Conservation (phyloP, 306 rosid genomes). For the Begonia fuchsioides region DNA sequence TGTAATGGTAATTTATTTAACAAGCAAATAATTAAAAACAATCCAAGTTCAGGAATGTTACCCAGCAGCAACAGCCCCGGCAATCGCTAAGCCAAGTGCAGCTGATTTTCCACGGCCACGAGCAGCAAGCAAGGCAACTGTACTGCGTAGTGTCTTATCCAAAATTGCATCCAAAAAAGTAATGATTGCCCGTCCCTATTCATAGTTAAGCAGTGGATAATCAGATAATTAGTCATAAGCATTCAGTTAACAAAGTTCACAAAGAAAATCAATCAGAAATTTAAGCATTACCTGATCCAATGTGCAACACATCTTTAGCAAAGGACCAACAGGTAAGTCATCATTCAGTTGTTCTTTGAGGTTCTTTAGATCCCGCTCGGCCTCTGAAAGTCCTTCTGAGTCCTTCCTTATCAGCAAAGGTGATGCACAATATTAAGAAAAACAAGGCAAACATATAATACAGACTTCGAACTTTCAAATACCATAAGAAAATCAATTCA, state of each 20-base stretch:
- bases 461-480: too few relatives aligned
- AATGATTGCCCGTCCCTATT: conserved; percentile 78
- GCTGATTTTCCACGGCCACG: conserved; percentile 99
- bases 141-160: conserved; percentile 68
- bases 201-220: conserved; percentile 3
- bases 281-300: conserved; percentile 62
- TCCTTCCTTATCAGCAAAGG: conserved; percentile 49
- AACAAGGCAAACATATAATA: too few relatives aligned
- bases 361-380: conserved; percentile 59
- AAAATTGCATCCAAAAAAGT: conserved; percentile 78
- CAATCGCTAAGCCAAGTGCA: conserved; percentile 85
- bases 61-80: conserved; percentile 97
- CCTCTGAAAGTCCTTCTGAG: conserved; percentile 59
- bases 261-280: background rate
- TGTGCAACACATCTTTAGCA: conserved; percentile 73
- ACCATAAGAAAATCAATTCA: background rate
- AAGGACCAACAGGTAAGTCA: conserved; percentile 78
- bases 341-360: conserved; percentile 74
- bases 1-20: too few relatives aligned
- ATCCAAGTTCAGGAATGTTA: conserved; percentile 6
- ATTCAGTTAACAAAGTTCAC: background rate
- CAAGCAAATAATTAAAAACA: background rate
- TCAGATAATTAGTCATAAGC: conserved; percentile 4
- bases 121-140: conserved; percentile 77
- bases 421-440: too few relatives aligned